Conservation (phyloP, 2,329 filamentous ascomycete species). For the Penicillium sp. region DNA sequence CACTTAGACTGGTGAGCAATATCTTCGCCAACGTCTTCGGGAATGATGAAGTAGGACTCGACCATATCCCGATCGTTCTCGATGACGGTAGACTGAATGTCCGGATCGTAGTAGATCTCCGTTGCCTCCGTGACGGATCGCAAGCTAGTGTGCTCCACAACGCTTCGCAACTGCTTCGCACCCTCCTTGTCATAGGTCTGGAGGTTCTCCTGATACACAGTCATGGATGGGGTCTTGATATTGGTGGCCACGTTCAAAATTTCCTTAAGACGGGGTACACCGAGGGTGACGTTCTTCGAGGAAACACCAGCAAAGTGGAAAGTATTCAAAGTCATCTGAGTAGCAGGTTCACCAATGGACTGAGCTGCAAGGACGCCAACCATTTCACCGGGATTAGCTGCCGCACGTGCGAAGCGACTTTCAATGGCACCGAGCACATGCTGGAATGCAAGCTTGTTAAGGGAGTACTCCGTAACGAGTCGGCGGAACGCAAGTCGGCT, state of each 20-base stretch:
- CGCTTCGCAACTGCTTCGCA: conserved; percentile 80
- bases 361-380: conserved; percentile 96
- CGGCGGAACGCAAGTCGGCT: conserved; percentile 91
- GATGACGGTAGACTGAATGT: conserved; percentile 80
- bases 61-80: conserved; percentile 89
- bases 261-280: conserved; percentile 98
- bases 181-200: conserved; percentile 67
- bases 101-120: conserved; percentile 96
- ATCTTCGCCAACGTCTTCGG: conserved; percentile 70
- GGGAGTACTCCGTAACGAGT: conserved; percentile 76
- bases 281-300: conserved; percentile 98
- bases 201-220: conserved; percentile 71
- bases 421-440: conserved; percentile 89
- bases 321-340: conserved; percentile 98
- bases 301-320: conserved; percentile 99
- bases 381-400: conserved; percentile 95
- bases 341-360: conserved; percentile 97
- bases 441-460: conserved; percentile 89
- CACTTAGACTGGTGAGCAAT: conserved; percentile 76
- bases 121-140: conserved; percentile 87
- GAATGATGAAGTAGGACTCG: conserved; percentile 93
- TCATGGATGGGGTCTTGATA: conserved; percentile 98
- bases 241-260: conserved; percentile 97
- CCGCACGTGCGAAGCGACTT: conserved; percentile 78
- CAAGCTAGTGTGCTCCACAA: conserved; percentile 90